These are phyloP conservation scores for Pseudocercospora crystallina DNA, from an alignment of 2,329 filamentous ascomycete genomes.

Conservation along the genomic window DNA sequence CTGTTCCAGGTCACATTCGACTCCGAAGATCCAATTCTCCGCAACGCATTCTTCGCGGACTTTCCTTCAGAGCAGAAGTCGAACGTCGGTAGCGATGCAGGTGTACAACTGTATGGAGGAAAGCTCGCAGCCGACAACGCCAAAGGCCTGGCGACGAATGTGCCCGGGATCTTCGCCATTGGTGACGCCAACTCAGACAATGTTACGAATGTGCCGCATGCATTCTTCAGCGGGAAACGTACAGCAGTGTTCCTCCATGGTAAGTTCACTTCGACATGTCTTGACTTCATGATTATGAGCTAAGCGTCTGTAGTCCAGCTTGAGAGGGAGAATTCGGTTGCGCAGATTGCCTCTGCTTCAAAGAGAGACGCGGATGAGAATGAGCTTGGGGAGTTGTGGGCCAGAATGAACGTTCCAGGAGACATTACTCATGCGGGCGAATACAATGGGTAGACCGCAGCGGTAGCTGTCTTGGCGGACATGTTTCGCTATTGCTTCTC, in stretches of 20 bases:
- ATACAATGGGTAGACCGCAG: too few species aligned
- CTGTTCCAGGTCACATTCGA: slow-evolving; percentile 14
- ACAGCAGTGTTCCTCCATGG: slow-evolving; percentile 17
- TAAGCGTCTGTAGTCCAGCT: slow-evolving; percentile 7
- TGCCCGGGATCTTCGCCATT: slow-evolving; percentile 16
- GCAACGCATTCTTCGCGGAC: slow-evolving; percentile 14
- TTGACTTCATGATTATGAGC: too few species aligned
- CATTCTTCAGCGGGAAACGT: slow-evolving; percentile 15
- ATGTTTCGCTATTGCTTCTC: too few species aligned
- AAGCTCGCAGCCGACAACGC: slow-evolving; percentile 12
- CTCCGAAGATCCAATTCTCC: slow-evolving; percentile 4
- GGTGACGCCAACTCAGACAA: slow-evolving; percentile 17
- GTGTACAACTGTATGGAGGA: slow-evolving; percentile 9
- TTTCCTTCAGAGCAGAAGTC: slow-evolving; percentile 15
- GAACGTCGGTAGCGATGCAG: slow-evolving; percentile 6
- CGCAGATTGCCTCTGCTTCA: slow-evolving; percentile 8
- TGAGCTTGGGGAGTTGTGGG: slow-evolving; percentile 6
- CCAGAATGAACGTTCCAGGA: slow-evolving; percentile 9
- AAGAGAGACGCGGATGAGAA: slow-evolving; percentile 8
- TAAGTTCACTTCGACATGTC: not conserved
- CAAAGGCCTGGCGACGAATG: slow-evolving; percentile 13
- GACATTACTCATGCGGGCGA: slow-evolving; percentile 13
- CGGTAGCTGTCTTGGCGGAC: too few species aligned
- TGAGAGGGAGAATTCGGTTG: slow-evolving; percentile 15
- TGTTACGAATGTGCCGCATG: slow-evolving; percentile 15